Evolutionary conservation across 441 rosid species (phyloP).

Genomic region (Hypseocharis bilobata): DNA sequence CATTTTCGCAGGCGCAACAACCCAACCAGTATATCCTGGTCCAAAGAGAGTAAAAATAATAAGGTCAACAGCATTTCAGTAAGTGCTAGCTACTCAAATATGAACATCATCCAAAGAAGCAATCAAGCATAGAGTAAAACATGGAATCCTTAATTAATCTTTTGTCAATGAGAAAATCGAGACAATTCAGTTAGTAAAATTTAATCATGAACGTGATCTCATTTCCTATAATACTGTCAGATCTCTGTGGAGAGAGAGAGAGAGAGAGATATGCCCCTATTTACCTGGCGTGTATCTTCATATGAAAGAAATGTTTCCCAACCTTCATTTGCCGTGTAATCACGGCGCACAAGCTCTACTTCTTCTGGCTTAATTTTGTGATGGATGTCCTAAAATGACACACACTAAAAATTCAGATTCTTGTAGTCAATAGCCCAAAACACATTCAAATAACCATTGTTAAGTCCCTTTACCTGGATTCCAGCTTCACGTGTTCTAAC

Average conservation of each 20-base stretch:
- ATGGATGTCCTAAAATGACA: constrained; percentile 68
- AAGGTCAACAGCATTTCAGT: background rate
- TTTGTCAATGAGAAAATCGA: background rate
- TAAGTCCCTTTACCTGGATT: constrained; percentile 55
- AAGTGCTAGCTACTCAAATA: background rate
- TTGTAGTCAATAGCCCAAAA: constrained; percentile 9
- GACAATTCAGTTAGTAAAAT: background rate
- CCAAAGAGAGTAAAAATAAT: constrained; percentile 15
- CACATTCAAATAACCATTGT: background rate
- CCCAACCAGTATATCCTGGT: constrained; percentile 94
- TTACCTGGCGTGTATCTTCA: constrained; percentile 90
- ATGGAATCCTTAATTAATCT: background rate
- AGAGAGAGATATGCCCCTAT: constrained; percentile 14
- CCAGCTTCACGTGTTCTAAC: constrained; percentile 99
- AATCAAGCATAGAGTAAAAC: no score
- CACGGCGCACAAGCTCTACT: constrained; percentile 97
- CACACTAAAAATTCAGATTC: constrained; percentile 13
- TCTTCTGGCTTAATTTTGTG: constrained; percentile 88
- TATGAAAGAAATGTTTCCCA: constrained; percentile 97
- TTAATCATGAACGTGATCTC: background rate
- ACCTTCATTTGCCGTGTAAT: constrained; percentile 91
- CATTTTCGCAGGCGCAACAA: constrained; percentile 83
- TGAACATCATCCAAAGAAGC: no score
- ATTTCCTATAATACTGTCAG: background rate
- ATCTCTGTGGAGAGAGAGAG: constrained; percentile 4